Evolutionary conservation across 2,329 filamentous ascomycete genomes (phyloP), one percentile per base, ranked within the genome.

Genomic region (Cladophialophora exuberans): DNA sequence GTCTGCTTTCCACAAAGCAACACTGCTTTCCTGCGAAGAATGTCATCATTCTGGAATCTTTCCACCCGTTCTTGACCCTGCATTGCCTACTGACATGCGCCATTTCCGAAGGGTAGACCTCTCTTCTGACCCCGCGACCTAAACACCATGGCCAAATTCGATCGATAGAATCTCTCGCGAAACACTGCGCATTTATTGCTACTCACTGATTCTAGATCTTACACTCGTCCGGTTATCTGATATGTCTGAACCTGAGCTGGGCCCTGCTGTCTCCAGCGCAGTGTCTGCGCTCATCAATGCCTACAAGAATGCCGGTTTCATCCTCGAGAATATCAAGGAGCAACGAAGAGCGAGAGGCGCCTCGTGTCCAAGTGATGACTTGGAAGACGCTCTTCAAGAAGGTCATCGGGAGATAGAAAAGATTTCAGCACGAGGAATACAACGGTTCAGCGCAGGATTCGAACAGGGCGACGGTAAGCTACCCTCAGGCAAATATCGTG

Each of bases 321-420:
- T 59, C 25, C 52, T 56, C 9, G 48, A 44, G 23, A 55, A 56
- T 31, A 59, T 59, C 30, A 59, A 59, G 26, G 53, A 49, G 35
- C 49, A 45, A 18, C 52, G 56, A 4, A 53, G 42, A 39, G 44
- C 52, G 7, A 52, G 38, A 36, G 56, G 56, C 26, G 44, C 42
- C 11, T 23, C 43, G 26, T 49, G 48, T 15, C 56, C 56, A 3
- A 55, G 48, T 18, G 26, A 49, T 20, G 56, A 49, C 11, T 26
- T 59, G 42, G 52, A 59, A 25, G 49, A 59, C 28, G 47, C 56
- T 5, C 25, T 59, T 10, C 47, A 53, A 28, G 56, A 59, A 36
- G 56, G 56, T 9, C 44, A 59, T 13, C 41, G 47, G 28, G 52
- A 56, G 44, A 59, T 59, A n/a, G 48, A 55, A 23, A 53, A 48